Base-by-base conservation (phyloP, 306 rosid species). In the Hylodesmum podocarpum region DNA sequence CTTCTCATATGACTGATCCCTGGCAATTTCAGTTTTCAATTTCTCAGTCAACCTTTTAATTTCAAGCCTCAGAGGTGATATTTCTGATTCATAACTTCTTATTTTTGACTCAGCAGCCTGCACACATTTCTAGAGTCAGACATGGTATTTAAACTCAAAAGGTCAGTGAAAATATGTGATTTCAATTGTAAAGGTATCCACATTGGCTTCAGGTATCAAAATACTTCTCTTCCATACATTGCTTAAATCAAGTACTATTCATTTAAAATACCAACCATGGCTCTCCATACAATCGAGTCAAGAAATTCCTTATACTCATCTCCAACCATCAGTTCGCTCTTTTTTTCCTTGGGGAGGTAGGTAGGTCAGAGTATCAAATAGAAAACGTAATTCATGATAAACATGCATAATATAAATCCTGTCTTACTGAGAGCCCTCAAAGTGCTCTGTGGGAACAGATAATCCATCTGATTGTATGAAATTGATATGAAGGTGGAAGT, bases 101-200 rank as follows among this genome's bases (percentile, higher is more conserved):
- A 89, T 85, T 81, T 90, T 92, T 15, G 94, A 92, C 84, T 87
- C 85, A 3, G 96, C 96, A 82, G 86, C 91, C 96, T 92, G 85
- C 88, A 82, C 51, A 83, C 3, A 39, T 63, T 78, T 55, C 67
- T 29, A 54, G 13, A 12, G 70, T 65, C 54, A 69, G 65, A 37
- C 63, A 49, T 50, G 44, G 27, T 13, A 73, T 40, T 53, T 50
- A 72, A 53, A 8, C 16, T 19, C 39, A 5, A 71, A 27, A 7
- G 36, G 18, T 5, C 43, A 4, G 2, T 0, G 50, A 59, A 41
- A 46, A 41, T 73, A 22, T 31, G 49, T 58, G 29, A 64, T 21
- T 14, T 31, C 67, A 55, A 8, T 24, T 8, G 16, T 16, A 39
- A 12, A 6, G 55, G 28, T 14, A 55, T 55, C 40, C 77, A 24